Base-by-base conservation (phyloP, 2,329 filamentous ascomycete genomes). In the Colletotrichum abscissum region DNA sequence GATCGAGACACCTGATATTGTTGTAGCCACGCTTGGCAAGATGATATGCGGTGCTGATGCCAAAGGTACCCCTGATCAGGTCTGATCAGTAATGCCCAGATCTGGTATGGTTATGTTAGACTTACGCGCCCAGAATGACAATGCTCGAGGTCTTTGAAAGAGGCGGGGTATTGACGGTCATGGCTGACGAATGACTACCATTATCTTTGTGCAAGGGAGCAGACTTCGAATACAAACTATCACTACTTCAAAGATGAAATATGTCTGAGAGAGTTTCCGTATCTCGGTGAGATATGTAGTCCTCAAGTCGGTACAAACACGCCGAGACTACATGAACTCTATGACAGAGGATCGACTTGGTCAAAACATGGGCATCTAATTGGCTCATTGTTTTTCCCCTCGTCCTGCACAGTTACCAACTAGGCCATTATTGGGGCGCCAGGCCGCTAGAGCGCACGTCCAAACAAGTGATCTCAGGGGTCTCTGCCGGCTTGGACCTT, bases 21-120 rank as follows among this genome's bases (percentile, higher is more conserved):
- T 56, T 75, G 57, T 76, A 76, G 11, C 76, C 76, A 19, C 76
- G 76, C 16, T 75, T 72, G 26, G 60, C 60, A 7, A 73, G 46
- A 56, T 70, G 67, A 16, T 73, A 73, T 12, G 70, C 67, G 6
- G 70, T 73, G 55, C 70, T 73, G 19, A 70, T 70, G 11, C 70
- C 70, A 30, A 73, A 73, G 0, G 70, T 73, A 1, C 70, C 70
- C 4, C 70, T 73, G n/a, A 49, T 5, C 19, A 30, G 3, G 7
- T 49, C 14, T 1, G 2, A 6, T 26, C 26, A 28, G 42, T 24
- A 12, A 9, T 14, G 16, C 14, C 9, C 19, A 2, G 3, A 1
- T 28, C 0, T 3, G 24, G 26, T 22, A 16, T 9, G 11, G 26
- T 35, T 8, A 9, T 14, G 4, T 46, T 7, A 24, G 24, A 73